Evolutionary conservation across 2,329 filamentous ascomycete species (phyloP), one percentile per base, ranked within the genome.

Genomic region (Leptosphaerulina australis): DNA sequence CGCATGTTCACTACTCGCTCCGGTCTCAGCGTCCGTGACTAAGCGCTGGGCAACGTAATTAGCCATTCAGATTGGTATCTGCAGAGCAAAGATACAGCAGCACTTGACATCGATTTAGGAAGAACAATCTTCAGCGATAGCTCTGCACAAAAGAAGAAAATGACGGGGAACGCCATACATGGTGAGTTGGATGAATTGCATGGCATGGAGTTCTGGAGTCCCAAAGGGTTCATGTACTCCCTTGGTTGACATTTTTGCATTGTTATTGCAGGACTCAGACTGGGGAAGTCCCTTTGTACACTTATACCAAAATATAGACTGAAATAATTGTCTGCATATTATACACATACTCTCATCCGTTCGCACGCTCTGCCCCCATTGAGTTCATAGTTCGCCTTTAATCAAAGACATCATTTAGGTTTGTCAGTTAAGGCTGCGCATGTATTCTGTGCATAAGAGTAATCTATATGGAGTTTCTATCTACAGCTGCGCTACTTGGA

Each of bases 1-100:
- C 87, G 94, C 72, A 93, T 99, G 91, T 99, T 96, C 73, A 97
- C 93, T 29, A 89, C 90, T 71, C 80, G 88, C 51, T 91, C 88
- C 12, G 88, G 88, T 45, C 85, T 90, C 49, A 86, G 85, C 33
- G 84, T 91, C 58, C 83, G 88, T 45, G 70, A 73, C 51, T 72
- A 70, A 53, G 29, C 18, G 41, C 14, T 26, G 7, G 34, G 17
- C 22, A 14, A 10, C 6, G 15, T 36, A 3, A 8, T 14, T 1
- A 8, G 34, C 34, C 7, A 14, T 21, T n/a, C n/a, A n/a, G n/a
- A n/a, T n/a, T 24, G 20, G 11, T 24, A 10, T 8, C n/a, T 36
- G 21, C 34, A 36, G 21, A 12, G 7, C 10, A 25, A n/a, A 25
- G 34, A 3, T 15, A 9, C 34, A 7, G 25, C 12, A 1, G 17